Base-by-base conservation (phyloP, 1,284 basidiomycete species). In the Ceratobasidium sp. region DNA sequence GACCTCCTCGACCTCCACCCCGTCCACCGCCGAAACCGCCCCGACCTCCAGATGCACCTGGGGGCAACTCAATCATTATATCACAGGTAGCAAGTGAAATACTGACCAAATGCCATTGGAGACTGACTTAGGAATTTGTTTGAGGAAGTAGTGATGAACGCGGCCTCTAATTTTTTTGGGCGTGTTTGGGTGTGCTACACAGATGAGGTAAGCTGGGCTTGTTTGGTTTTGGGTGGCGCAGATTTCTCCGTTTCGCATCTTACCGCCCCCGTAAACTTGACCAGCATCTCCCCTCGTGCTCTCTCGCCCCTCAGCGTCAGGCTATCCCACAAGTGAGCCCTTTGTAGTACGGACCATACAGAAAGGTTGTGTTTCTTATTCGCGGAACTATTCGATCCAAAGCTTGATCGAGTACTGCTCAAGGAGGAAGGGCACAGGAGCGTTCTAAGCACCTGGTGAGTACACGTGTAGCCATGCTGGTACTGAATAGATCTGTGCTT, bases 1-100 rank as follows among this genome's bases (percentile, higher is more conserved):
- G 77, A 64, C 78, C 79, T 65, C 81, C 81, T 39, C 82, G 80
- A 49, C 79, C 77, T 31, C 81, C 81, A 64, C 82, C 81, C 49
- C 81, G 73, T 48, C 79, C 78, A 63, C 77, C 69, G 37, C 81
- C 79, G 49, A 79, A 78, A 34, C 82, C 82, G 71, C 83, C 82
- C 61, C 82, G 75, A 49, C 80, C 80, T 31, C 76, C 75, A 27
- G 59, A 53, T 75, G 62, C 74, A 62, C 76, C 76, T 75, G 27
- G 7, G 29, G 4, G 22, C 3, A 43, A 27, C 31, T 11, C 5
- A 19, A 43, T 46, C 48, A 54, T 11, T 56, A 54, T 24, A 16
- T 8, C 1, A 54, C 14, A 43, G 13, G n/a, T 2, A 37, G 6
- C 19, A 65, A 9, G 19, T 13, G 14, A 13, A 22, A 31, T 9